Evolutionary conservation across 192 early-diverging fungal species (phyloP).

Genomic region (Mortierella hygrophila): DNA sequence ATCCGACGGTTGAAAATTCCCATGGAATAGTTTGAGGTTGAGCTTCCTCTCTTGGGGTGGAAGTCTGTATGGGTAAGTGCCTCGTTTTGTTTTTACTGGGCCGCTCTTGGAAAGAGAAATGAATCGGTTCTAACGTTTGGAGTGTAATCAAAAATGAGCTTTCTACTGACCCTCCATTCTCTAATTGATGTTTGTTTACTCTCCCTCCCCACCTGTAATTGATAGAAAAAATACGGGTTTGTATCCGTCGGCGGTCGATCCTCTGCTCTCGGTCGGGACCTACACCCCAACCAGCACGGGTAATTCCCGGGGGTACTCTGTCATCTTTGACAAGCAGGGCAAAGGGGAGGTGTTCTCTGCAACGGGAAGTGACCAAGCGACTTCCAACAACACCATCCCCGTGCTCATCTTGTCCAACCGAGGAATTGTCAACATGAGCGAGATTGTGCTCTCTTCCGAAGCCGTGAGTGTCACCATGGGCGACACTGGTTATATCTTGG

Average conservation of each 20-base stretch:
- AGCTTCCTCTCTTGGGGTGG: not conserved
- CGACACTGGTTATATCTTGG: constrained; percentile 34
- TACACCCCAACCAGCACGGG: constrained; percentile 15
- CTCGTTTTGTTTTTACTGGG: no score
- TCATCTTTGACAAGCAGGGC: constrained; percentile 31
- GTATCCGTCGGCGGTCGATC: not conserved
- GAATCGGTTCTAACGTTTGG: no score
- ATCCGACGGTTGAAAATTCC: not conserved
- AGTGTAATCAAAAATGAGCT: no score
- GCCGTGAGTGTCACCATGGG: constrained; percentile 36
- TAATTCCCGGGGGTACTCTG: constrained; percentile 18
- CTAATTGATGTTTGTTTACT: no score
- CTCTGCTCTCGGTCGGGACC: constrained; percentile 33
- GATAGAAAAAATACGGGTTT: not conserved
- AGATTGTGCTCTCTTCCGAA: constrained; percentile 12
- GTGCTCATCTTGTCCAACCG: constrained; percentile 20
- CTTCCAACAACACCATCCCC: not conserved
- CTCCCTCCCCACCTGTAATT: not conserved
- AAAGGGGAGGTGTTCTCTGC: constrained; percentile 19
- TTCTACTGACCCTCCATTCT: no score
- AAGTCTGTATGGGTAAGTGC: not conserved
- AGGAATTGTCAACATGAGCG: constrained; percentile 25
- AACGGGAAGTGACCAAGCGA: not conserved
- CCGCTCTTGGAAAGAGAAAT: no score
- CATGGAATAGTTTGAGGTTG: constrained; percentile 20